Conservation (phyloP, 495 filamentous ascomycete species). For the Hypoxylon subgilvum region DNA sequence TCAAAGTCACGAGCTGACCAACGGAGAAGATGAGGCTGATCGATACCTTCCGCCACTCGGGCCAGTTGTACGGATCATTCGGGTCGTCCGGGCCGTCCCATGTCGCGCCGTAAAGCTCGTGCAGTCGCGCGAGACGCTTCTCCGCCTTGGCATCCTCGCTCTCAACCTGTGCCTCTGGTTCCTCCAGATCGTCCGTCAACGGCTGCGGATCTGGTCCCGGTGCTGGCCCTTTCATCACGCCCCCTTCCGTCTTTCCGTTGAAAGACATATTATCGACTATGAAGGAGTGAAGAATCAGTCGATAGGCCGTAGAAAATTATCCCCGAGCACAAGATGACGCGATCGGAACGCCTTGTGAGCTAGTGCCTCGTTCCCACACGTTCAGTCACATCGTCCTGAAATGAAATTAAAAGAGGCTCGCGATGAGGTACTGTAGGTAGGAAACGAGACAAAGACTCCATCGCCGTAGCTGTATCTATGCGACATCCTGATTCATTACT, state of each 20-base stretch:
- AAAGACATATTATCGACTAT: neutral
- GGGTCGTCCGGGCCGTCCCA: slow-evolving; percentile 65
- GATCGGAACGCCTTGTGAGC: no score
- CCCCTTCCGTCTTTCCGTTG: slow-evolving; percentile 6
- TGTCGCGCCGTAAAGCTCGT: slow-evolving; percentile 42
- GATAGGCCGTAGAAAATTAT: no score
- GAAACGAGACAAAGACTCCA: no score
- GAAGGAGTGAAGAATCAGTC: no score
- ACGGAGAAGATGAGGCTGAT: slow-evolving; percentile 59
- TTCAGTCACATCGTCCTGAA: no score
- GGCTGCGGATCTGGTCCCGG: neutral
- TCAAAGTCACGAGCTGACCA: slow-evolving; percentile 37
- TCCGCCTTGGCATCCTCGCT: slow-evolving; percentile 6
- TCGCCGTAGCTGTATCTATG: no score
- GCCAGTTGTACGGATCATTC: slow-evolving; percentile 66
- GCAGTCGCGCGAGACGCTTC: slow-evolving; percentile 10
- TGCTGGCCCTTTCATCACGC: neutral
- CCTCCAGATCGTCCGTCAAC: neutral
- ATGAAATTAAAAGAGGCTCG: no score
- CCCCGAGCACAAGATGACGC: no score
- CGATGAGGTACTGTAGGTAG: no score
- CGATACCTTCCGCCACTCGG: slow-evolving; percentile 60
- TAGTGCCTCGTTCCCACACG: no score
- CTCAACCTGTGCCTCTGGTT: neutral
- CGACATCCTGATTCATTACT: no score